phyloP scores from a whole-genome alignment of 768 basidiomycete species.

The Tulasnella sp. region DNA sequence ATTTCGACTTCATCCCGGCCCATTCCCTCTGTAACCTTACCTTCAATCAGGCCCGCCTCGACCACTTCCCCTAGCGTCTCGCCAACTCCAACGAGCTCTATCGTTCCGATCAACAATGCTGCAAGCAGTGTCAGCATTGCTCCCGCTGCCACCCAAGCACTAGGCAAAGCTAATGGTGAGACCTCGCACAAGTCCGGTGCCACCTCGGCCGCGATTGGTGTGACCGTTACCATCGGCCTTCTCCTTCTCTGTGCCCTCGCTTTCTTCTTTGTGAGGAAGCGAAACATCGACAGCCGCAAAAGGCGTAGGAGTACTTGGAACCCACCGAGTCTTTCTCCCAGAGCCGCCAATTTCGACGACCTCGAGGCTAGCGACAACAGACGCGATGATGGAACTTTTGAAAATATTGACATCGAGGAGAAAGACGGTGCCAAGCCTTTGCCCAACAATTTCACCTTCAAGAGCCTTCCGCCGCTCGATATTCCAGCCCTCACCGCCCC shows the following conservation, averaged over 20 bases:
- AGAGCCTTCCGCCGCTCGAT: not conserved
- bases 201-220: constrained; percentile 8
- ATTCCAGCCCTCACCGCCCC: constrained; percentile 2
- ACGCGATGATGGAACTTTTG: constrained; percentile 3
- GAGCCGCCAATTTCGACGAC: no score
- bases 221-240: constrained; percentile 10
- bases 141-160: not conserved
- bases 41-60: no score
- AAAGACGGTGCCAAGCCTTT: constrained; percentile 7
- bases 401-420: constrained; percentile 14
- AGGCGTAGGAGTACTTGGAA: constrained; percentile 6
- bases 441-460: not conserved
- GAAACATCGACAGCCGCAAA: not conserved
- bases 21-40: no score
- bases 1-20: no score
- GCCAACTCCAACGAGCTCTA: no score
- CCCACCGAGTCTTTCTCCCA: not conserved
- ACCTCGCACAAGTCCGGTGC: not conserved
- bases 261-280: not conserved
- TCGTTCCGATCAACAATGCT: no score
- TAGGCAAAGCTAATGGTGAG: not conserved
- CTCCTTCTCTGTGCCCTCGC: not conserved
- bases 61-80: no score
- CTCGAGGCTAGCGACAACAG: not conserved
- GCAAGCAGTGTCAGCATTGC: no score